Base-by-base conservation (phyloP, 768 basidiomycete genomes). In the Amanita subjunquillea region DNA sequence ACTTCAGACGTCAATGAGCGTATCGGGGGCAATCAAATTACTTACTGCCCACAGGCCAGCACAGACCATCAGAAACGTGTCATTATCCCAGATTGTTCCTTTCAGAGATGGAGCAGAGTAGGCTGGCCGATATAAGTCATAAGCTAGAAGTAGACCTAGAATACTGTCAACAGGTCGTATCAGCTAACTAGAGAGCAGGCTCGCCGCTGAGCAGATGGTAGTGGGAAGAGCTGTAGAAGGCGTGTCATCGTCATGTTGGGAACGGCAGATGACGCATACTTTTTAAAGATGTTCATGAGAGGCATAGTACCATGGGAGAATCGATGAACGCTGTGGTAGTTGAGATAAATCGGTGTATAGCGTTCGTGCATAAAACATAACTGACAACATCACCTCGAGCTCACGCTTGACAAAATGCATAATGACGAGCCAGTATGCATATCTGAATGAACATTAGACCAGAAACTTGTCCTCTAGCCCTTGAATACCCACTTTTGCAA, bases 251-350 rank as follows among this genome's bases (percentile, higher is more conserved):
- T 29, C 9, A 22, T 6, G 15, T 15, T 49, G 13, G 9, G 30
- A 10, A 23, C 13, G 25, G 37, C n/a, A 15, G 5, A 58, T 78
- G 27, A 51, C 2, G 15, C 51, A 1, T 12, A 96, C 95, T 99
- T 99, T 66, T 85, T 87, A 73, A 95, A 84, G 32, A 98, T 78
- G 63, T 91, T 89, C 54, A 63, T 61, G 54, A 85, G 67, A 1
- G 95, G 96, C 88, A 98, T 95, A 0, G 95, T 96, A 1, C 83
- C 87, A 68, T 92, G 82, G 29, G 93, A 97, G 75, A 97, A 98
- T 8, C 90, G 87, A 65, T 99, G 96, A 1, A 99, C 80, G 61
- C 88, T 91, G 47, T 7, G 10, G 49, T 36, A 8, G 42, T 22
- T 47, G 8, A 60, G 27, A 7, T 32, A 10, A 30, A 23, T 43